Conservation (phyloP, 805 yeast species). For the Babjeviella inositovora region DNA sequence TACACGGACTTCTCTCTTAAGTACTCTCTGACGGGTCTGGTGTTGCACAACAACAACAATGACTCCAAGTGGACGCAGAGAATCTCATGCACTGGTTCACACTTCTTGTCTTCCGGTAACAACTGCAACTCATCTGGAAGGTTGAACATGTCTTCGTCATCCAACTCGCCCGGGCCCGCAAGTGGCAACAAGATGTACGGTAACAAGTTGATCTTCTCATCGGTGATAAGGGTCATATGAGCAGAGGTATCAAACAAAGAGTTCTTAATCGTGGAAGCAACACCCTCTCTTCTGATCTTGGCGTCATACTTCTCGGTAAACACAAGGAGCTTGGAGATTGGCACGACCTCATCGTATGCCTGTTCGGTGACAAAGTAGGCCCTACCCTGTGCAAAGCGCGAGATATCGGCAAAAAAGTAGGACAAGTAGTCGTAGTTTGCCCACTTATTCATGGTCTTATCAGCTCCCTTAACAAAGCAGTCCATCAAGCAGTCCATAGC, state of each 20-base stretch:
- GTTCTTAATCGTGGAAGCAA: constrained; percentile 84
- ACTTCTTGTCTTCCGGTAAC: constrained; percentile 54
- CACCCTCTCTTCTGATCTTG: constrained; percentile 76
- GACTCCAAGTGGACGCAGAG: constrained; percentile 66
- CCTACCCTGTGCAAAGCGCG: constrained; percentile 64
- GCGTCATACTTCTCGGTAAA: constrained; percentile 74
- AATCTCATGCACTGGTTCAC: constrained; percentile 59
- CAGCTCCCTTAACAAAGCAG: constrained; percentile 75
- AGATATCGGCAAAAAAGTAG: constrained; percentile 79
- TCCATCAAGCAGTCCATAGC: constrained; percentile 76
- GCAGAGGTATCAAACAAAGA: constrained; percentile 64
- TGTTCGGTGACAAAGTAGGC: constrained; percentile 61
- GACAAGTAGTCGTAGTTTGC: constrained; percentile 76
- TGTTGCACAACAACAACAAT: constrained; percentile 63
- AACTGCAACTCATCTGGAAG: constrained; percentile 83
- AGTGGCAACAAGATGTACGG: constrained; percentile 76
- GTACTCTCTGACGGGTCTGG: constrained; percentile 55
- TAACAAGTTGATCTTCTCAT: constrained; percentile 52
- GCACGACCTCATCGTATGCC: constrained; percentile 60
- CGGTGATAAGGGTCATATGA: constrained; percentile 44
- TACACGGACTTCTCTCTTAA: constrained; percentile 76
- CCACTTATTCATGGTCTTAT: constrained; percentile 49
- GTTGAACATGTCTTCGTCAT: constrained; percentile 70
- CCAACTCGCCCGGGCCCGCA: constrained; percentile 60
- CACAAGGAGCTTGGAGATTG: constrained; percentile 65